Conservation (phyloP, 768 basidiomycete species). For the Hydnum rufescens region DNA sequence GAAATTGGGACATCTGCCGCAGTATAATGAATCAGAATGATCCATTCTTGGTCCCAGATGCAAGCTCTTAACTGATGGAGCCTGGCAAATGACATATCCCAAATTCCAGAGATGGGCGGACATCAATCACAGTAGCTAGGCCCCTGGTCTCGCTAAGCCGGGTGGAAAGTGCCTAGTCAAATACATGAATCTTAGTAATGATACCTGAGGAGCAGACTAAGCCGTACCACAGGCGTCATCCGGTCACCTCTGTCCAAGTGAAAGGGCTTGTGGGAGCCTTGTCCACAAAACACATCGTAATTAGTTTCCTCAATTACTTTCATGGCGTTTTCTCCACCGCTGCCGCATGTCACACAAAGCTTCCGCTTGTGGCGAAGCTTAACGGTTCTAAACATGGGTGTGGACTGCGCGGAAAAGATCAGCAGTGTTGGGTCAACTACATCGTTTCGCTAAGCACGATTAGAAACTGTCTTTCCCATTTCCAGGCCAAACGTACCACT, state of each 20-base stretch:
- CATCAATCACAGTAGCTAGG: constrained; percentile 66
- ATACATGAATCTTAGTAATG: not conserved
- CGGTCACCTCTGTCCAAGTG: too few species aligned
- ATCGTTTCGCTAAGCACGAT: not conserved
- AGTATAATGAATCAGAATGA: too few species aligned
- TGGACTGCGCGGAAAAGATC: constrained; percentile 50
- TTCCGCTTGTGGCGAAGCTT: constrained; percentile 55
- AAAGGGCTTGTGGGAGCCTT: constrained; percentile 1
- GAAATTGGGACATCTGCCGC: not conserved
- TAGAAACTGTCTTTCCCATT: not conserved
- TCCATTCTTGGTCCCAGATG: too few species aligned
- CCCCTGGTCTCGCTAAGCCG: not conserved
- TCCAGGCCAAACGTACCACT: constrained; percentile 21
- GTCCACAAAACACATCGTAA: constrained; percentile 74
- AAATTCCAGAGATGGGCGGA: constrained; percentile 60
- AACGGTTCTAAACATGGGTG: constrained; percentile 60
- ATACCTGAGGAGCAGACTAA: too few species aligned
- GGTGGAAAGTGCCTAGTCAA: too few species aligned
- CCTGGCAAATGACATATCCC: constrained; percentile 65
- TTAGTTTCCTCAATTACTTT: constrained; percentile 36
- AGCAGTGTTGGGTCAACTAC: constrained; percentile 32
- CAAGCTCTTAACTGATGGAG: constrained; percentile 69
- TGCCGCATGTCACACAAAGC: constrained; percentile 60
- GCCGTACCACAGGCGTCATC: too few species aligned
- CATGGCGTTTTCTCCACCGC: constrained; percentile 23